Base-by-base conservation (phyloP, 768 basidiomycete genomes). In the Rhodotorula taiwanensis region DNA sequence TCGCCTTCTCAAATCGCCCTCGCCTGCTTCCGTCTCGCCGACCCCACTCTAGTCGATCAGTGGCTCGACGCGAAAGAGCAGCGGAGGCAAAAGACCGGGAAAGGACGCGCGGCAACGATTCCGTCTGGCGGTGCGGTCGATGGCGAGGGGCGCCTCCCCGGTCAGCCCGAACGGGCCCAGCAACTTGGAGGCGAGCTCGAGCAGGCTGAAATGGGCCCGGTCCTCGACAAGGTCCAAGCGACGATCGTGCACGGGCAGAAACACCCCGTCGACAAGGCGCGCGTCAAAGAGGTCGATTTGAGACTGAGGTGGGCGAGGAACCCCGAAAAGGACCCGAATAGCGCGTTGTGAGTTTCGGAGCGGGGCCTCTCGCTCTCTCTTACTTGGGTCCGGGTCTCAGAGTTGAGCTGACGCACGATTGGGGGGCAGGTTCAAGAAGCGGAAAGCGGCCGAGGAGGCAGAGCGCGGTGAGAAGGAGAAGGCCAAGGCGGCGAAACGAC, bases 311-410 rank as follows among this genome's bases (percentile, higher is more conserved):
- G 86, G 42, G 97, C 94, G 79, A 89, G 91, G 74, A 98, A 99
- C 72, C 95, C 95, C 8, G 92, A 94, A 76, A 95, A 93, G 76
- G 85, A 94, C 9, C 83, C 85, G 18, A 92, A 91, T n/a, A 94
- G 85, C 66, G 75, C 76, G 8, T 56, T 78, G 77, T 76, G 44
- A 55, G 77, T 76, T 59, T 21, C 20, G 33, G 8, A 39, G 16
- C 36, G 36, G 16, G 36, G 10, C 18, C 45, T 41, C 33, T 31
- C 25, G 18, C 16, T n/a, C 11, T 25, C 33, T 39, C 34, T 14
- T n/a, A n/a, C n/a, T n/a, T n/a, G n/a, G n/a, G 5, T 34, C 5
- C 5, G n/a, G 2, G 2, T 14, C 39, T 36, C 31, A n/a, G 6
- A 23, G 21, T 0, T 23, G 18, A 9, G 14, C 52, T 47, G 16